Percentiles rank a stretch among this genome's conserved stretches.
phyloP scores from a whole-genome alignment of 192 early-diverging fungal species.

The Coemansia sp. region DNA sequence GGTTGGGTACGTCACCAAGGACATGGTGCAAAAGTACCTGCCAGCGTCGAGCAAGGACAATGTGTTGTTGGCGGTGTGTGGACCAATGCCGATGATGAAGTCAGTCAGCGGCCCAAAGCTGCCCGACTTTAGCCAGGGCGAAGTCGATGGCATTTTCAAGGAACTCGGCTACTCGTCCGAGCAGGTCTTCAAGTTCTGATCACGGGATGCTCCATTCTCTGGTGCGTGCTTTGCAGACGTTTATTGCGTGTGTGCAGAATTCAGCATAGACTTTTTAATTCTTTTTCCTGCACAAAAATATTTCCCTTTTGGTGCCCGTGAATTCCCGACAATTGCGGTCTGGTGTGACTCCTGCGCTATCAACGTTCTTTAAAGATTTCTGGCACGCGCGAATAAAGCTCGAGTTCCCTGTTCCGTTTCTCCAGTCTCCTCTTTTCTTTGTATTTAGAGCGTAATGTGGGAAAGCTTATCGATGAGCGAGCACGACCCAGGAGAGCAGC shows the following conservation, averaged over 20 bases:
- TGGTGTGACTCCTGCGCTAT: background rate
- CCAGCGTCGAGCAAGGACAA: slow-evolving; percentile 58
- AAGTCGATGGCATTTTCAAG: slow-evolving; percentile 79
- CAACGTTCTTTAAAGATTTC: background rate
- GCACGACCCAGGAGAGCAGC: slow-evolving; percentile 11
- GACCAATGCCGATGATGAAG: slow-evolving; percentile 72
- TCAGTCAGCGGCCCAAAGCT: slow-evolving; percentile 77
- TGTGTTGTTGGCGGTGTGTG: slow-evolving; percentile 66
- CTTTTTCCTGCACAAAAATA: background rate
- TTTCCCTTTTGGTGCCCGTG: background rate
- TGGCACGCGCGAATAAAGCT: background rate
- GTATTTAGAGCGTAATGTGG: slow-evolving; percentile 21
- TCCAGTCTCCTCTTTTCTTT: background rate
- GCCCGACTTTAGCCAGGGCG: slow-evolving; percentile 79
- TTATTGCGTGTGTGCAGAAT: background rate
- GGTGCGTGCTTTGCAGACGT: background rate
- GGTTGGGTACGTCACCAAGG: slow-evolving; percentile 72
- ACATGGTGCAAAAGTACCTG: slow-evolving; percentile 67
- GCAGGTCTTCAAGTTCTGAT: slow-evolving; percentile 82
- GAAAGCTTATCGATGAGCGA: slow-evolving; percentile 28
- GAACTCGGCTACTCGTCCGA: slow-evolving; percentile 68
- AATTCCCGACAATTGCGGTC: background rate
- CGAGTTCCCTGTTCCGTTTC: background rate
- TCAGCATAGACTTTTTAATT: background rate
- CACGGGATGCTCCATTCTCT: background rate